Base-by-base conservation (phyloP, 2,329 filamentous ascomycete species). In the Ophiostoma sp. region DNA sequence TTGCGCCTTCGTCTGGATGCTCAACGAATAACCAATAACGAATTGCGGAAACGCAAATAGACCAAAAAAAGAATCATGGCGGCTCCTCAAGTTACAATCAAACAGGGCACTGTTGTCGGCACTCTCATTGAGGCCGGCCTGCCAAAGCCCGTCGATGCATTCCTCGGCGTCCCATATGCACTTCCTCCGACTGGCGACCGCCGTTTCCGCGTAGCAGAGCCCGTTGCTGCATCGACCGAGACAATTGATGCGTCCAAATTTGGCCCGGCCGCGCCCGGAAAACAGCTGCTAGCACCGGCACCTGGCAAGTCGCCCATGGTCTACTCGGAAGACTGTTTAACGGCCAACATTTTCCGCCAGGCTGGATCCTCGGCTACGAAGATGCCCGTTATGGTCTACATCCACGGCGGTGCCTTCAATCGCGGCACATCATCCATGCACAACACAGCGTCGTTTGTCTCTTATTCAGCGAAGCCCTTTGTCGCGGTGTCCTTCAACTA, bases 401-500 rank as follows among this genome's bases (percentile, higher is more conserved):
- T 52, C 3, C 64, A 68, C n/a, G 63, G 63, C 63, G 63, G 63
- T 38, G 63, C 63, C 41, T 64, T 64, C 14, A 64, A 64, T 41
- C 63, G 63, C 18, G 63, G 63, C 42, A 45, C 40, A 18, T 16
- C 63, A 11, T 47, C 41, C 1, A 64, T 64, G 63, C 63, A 64
- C 67, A 64, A n/a, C 75, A 78, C 65, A 82, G 82, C 7, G 78
- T 89, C 68, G 79, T 90, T 60, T 84, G 79, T 47, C 81, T 88
- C 67, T 83, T 47, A 27, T 18, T 44, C 63, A 11, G 63, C 27
- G 14, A 47, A 44, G 41, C 63, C 63, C 5, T 64, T 64, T 38
- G 42, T 64, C 5, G 63, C 63, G 41, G 63, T 64, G 5, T 45
- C 81, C 74, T 83, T 87, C 74, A 85, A 84, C 76, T 86, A 90